Conservation (phyloP, 2,329 filamentous ascomycete genomes). For the Xylariaceae sp. region DNA sequence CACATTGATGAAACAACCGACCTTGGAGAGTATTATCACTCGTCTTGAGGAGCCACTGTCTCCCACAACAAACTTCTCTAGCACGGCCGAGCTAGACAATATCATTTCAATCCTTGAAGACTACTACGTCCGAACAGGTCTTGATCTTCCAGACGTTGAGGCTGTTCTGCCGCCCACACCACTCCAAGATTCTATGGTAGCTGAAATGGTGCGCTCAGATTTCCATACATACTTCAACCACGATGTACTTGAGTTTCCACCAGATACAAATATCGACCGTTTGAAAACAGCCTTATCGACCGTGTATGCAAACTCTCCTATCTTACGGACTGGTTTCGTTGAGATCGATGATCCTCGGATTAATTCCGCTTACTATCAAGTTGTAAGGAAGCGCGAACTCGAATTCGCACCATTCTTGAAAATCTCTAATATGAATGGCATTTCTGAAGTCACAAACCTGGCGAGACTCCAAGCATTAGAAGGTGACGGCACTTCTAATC, state of each 20-base stretch:
- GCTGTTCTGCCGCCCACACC: slow-evolving; percentile 77
- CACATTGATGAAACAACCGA: slow-evolving; percentile 75
- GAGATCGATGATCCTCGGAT: slow-evolving; percentile 68
- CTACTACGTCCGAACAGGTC: slow-evolving; percentile 46
- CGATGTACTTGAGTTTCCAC: slow-evolving; percentile 70
- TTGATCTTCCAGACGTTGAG: slow-evolving; percentile 55
- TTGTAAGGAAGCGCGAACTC: slow-evolving; percentile 45
- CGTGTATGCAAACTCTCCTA: slow-evolving; percentile 67
- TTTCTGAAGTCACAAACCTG: slow-evolving; percentile 45
- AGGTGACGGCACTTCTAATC: slow-evolving; percentile 44
- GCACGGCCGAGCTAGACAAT: slow-evolving; percentile 28
- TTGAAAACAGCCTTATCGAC: slow-evolving; percentile 67
- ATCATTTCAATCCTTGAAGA: slow-evolving; percentile 45
- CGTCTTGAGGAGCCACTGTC: slow-evolving; percentile 28
- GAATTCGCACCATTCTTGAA: slow-evolving; percentile 32
- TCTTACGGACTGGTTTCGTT: slow-evolving; percentile 77
- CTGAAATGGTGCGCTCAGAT: slow-evolving; percentile 78
- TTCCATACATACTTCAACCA: slow-evolving; percentile 86
- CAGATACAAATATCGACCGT: slow-evolving; percentile 58
- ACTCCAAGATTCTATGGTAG: slow-evolving; percentile 85
- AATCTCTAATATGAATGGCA: slow-evolving; percentile 42
- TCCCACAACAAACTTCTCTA: not conserved
- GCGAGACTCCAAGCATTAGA: slow-evolving; percentile 48
- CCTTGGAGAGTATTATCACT: slow-evolving; percentile 65
- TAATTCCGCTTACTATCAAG: slow-evolving; percentile 57